Evolutionary conservation across 106 monocot genomes (phyloP).

Genomic region (Apostasia ramifera): DNA sequence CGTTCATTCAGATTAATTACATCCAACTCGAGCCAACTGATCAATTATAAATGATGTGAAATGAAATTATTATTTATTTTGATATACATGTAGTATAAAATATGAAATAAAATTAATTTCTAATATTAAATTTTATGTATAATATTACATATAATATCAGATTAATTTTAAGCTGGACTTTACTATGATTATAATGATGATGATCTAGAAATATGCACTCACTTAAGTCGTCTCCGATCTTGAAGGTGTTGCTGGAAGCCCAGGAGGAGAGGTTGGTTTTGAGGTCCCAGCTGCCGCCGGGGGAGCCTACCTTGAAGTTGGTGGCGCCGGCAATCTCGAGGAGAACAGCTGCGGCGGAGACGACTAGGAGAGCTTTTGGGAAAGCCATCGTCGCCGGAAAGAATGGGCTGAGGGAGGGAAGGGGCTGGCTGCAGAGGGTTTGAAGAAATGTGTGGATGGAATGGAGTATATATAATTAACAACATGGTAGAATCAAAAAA

Average conservation of each 20-base stretch:
- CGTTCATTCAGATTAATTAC: no score
- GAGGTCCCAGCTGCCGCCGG: conserved; percentile 13
- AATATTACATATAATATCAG: not conserved
- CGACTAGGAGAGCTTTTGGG: not conserved
- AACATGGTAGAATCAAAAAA: no score
- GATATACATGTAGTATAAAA: not conserved
- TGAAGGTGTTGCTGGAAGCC: conserved; percentile 20
- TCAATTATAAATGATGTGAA: not conserved
- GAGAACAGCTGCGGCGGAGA: conserved; percentile 4
- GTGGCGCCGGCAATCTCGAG: not conserved
- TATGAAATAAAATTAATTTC: not conserved
- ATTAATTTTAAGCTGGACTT: no score
- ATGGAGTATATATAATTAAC: no score
- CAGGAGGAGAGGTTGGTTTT: conserved; percentile 9
- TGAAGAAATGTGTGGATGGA: no score
- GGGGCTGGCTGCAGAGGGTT: no score
- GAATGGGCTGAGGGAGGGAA: no score
- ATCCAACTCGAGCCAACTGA: no score
- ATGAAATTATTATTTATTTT: not conserved
- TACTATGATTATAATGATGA: not conserved
- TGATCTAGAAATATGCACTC: not conserved
- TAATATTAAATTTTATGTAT: conserved; percentile 29
- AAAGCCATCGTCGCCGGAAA: not conserved
- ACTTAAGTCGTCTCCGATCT: conserved; percentile 24
- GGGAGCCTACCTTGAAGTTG: conserved; percentile 16